These are phyloP conservation scores for Fusarium sulawesiense DNA, from an alignment of 2,329 filamentous ascomycete species.

Conservation along the genomic window DNA sequence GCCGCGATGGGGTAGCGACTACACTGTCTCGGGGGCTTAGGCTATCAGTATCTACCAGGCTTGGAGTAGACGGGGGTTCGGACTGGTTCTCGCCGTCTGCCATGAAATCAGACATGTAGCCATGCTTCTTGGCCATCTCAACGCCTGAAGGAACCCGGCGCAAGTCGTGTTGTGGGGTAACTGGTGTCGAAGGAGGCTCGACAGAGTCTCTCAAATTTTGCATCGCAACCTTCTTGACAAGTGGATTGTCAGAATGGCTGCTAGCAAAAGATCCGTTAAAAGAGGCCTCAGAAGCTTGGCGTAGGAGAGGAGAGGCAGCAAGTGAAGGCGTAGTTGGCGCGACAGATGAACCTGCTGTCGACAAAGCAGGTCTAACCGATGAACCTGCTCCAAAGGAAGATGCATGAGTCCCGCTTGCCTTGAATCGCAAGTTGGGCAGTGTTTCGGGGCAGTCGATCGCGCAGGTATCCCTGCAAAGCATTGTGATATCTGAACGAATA, in stretches of 20 bases:
- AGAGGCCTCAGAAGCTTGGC: conserved; percentile 36
- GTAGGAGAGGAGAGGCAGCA: conserved; percentile 25
- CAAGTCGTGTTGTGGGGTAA: conserved; percentile 30
- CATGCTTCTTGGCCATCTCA: conserved; percentile 45
- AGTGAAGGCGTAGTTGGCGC: conserved; percentile 28
- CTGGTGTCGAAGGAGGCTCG: conserved; percentile 34
- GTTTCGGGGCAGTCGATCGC: conserved; percentile 52
- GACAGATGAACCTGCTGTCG: conserved; percentile 19
- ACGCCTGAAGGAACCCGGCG: conserved; percentile 44
- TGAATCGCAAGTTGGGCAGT: conserved; percentile 45
- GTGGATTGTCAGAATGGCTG: conserved; percentile 39
- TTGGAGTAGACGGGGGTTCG: conserved; percentile 47
- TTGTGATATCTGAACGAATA: conserved; percentile 61
- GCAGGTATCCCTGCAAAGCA: conserved; percentile 64
- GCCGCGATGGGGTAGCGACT: conserved; percentile 43
- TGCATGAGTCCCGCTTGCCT: conserved; percentile 34
- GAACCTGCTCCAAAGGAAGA: conserved; percentile 22
- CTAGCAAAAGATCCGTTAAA: conserved; percentile 39
- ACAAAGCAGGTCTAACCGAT: conserved; percentile 18
- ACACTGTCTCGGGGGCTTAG: conserved; percentile 46
- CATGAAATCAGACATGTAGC: conserved; percentile 46
- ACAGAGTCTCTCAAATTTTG: conserved; percentile 36
- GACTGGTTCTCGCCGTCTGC: conserved; percentile 47
- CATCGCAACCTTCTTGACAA: conserved; percentile 41
- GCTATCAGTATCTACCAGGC: conserved; percentile 48